Evolutionary conservation across 1,139 yeast species (phyloP), one percentile per base, ranked within the genome.

Genomic region (Kluyveromyces sp.): DNA sequence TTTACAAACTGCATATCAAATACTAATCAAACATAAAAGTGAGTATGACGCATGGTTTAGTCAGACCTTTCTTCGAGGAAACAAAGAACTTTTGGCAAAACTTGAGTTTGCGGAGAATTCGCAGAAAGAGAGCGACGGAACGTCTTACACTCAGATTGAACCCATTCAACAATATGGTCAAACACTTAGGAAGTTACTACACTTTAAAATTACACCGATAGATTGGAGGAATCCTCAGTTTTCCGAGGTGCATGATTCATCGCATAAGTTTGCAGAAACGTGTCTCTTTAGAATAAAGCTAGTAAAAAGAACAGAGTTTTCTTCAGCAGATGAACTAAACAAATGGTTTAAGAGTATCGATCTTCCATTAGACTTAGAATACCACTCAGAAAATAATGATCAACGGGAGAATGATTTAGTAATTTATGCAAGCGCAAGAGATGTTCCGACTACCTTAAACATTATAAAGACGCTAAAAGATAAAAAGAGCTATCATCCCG

Each of bases 1-100:
- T 48, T 75, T 81, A 10, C 81, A 82, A 7, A 76, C 77, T 54
- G 85, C 85, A 6, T 75, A 77, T 51, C 81, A 78, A 53, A 79
- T 80, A 0, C 66, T 80, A 41, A 72, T 77, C 32, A 86, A 81
- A 58, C 74, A 74, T 1, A 62, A 68, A 54, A 68, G 74, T 2
- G 72, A 75, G 43, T 81, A 81, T 56, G 87, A 83, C 59, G 27
- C 25, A 7, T 60, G 64, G 64, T 51, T 46, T 36, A 15, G 27
- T 4, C 32, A 30, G n/a, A 33, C 34, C 1, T 39, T 45, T 25
- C 34, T 47, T 7, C 30, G 42, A 28, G 48, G 47, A 32, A 34
- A 43, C 15, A 41, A 41, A 25, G 50, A 50, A 41, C 43, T 55
- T 43, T 39, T 42, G 35, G 45, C 7, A 39, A 34, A 35, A 32